Base-by-base conservation (phyloP, 1,284 basidiomycete species). In the Marasmius fiardii region DNA sequence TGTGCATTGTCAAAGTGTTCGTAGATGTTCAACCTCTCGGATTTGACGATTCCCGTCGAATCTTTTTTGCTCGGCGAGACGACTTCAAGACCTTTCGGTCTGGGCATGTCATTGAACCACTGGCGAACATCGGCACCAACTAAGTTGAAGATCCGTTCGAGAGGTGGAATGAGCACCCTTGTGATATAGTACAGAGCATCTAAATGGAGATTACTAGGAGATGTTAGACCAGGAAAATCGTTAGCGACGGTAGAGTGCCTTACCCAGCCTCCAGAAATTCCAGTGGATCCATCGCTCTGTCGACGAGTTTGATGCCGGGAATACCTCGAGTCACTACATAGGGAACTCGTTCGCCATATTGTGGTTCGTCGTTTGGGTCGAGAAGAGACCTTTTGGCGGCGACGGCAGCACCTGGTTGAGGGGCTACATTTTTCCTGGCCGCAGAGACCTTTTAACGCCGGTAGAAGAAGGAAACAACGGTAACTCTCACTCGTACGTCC, bases 41-140 rank as follows among this genome's bases (percentile, higher is more conserved):
- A 64, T 64, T 61, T 65, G 60, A n/a, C 53, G 4, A 31, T 64
- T 56, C 54, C 64, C 62, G 69, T 57, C 62, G 65, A 63, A 52
- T 69, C 71, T 21, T 67, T 67, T 65, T 83, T 85, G 53, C 73
- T 71, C 11, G 84, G 83, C 6, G 81, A 83, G 14, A 64, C 57
- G 4, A 67, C 54, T 52, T 71, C 76, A 11, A 73, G 65, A 10
- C 72, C 67, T 28, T 73, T 66, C 23, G 71, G 71, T 65, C 83
- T 89, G 0, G 94, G 91, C 92, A 97, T 95, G 44, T 90, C 87
- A 56, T 89, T 81, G 65, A 87, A 98, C 97, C 97, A 99, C 31
- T 78, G 74, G 52, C 83, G 81, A 33, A 98, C 89, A 65, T 98
- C 91, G 3, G 90, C 93, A 5, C 97, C 96, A 31, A 96, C 79